Base-by-base conservation (phyloP, 1,284 basidiomycete genomes). In the Prillingera fragicola region DNA sequence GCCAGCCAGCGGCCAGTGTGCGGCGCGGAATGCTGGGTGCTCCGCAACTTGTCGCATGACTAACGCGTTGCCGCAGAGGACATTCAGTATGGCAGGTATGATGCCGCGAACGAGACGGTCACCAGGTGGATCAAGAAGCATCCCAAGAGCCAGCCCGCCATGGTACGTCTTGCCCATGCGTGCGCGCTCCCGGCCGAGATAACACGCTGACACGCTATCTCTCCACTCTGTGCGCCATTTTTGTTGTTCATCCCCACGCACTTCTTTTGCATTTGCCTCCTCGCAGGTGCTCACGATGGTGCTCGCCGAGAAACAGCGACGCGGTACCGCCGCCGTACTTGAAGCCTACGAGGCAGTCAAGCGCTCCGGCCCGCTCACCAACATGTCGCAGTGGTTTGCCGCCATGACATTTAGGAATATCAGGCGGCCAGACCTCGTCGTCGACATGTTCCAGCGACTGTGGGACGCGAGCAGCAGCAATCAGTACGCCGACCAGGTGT, bases 121-220 rank as follows among this genome's bases (percentile, higher is more conserved):
- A 51, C 52, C 32, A 48, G 56, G 27, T 57, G 55, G 44, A 52
- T 67, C 9, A 65, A 65, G 47, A 68, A 67, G 50, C 50, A 57
- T 19, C 60, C 65, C 10, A 57, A 56, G 41, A 65, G 63, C n/a
- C 65, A 67, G 46, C 62, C 64, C n/a, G 65, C 57, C 1, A 45
- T 67, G 6, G 57, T 54, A 17, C 5, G 38, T 38, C 7, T 22
- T 8, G 19, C 21, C 12, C 23, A 22, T n/a, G n/a, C n/a, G n/a
- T n/a, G n/a, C n/a, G n/a, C n/a, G n/a, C n/a, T n/a, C n/a, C n/a
- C n/a, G n/a, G n/a, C n/a, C n/a, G n/a, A n/a, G n/a, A n/a, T n/a
- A n/a, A n/a, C n/a, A n/a, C n/a, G n/a, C n/a, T n/a, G n/a, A n/a
- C n/a, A n/a, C n/a, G n/a, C n/a, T n/a, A n/a, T n/a, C n/a, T n/a